Conservation (phyloP, 805 yeast genomes). For the Cyberlindnera subsufficiens region DNA sequence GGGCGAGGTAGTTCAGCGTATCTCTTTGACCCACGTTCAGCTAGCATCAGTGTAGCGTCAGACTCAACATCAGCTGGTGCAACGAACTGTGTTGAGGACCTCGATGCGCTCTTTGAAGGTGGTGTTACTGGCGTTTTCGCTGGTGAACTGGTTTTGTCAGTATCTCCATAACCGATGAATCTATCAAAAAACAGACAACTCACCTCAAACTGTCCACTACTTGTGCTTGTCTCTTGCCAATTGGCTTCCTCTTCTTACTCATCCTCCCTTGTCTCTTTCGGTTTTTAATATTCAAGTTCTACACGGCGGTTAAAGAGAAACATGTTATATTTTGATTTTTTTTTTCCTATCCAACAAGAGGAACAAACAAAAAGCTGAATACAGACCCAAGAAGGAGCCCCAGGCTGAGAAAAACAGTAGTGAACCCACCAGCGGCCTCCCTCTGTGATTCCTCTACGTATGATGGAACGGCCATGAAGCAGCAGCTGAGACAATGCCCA, state of each 20-base stretch:
- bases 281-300: too few relatives aligned
- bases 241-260: background rate
- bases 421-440: conserved; percentile 93
- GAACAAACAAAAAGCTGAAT: conserved; percentile 62
- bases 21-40: background rate
- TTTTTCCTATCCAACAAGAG: conserved; percentile 6
- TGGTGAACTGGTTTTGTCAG: background rate
- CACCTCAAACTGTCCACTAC: conserved; percentile 1
- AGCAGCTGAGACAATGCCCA: conserved; percentile 77
- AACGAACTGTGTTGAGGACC: background rate
- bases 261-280: background rate
- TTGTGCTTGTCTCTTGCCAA: background rate
- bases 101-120: background rate
- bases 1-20: background rate
- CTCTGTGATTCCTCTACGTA: conserved; percentile 60
- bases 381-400: conserved; percentile 81
- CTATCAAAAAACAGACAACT: background rate
- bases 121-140: background rate
- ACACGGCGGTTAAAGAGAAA: too few relatives aligned
- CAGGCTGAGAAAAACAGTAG: conserved; percentile 68
- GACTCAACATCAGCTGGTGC: background rate
- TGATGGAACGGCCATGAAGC: conserved; percentile 70
- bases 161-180: too few relatives aligned
- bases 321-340: background rate
- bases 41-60: background rate